Evolutionary conservation across 73 alveolate genomes (phyloP), one percentile per base, ranked within the genome.

Genomic region (Paramecium pentaurelia): DNA sequence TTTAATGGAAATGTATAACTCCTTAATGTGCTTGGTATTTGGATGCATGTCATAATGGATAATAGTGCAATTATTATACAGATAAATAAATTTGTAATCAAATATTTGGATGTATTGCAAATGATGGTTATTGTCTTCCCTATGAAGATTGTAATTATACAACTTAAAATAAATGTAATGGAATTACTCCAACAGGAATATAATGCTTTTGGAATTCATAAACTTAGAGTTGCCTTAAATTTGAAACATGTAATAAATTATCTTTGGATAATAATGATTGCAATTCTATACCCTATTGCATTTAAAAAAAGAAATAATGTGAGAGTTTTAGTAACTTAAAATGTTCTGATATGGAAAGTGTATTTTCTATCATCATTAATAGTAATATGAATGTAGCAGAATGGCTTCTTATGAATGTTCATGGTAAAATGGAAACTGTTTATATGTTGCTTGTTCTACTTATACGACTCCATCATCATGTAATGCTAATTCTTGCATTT

Each of bases 11-110:
- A 36, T 73, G 87, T 38, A 30, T 22, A 3, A 68, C 32, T 9
- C 87, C 87, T 10, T 44, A 37, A 73, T 73, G 87, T 38, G 36
- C 64, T 73, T 73, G 87, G 87, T 34, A 37, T 73, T 73, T 37
- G 47, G 68, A 73, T 73, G 5, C 12, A 32, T 73, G 87, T 73
- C 60, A 73, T 37, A 38, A 36, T 73, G 58, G 60, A 11, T 38
- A 73, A 18, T 37, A 36, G 27, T 73, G 87, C n/a, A 73, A 73
- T 38, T 73, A 36, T 73, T 37, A 37, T 38, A 37, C 87, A 14
- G 36, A 73, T 73, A 37, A 34, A 73, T 18, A 14, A 37, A 73
- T 73, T 36, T 73, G 87, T 20, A 40, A 34, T 22, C n/a, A 38
- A 73, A 12, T 37, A 1, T 73, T 73, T 40, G 87, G 87, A 14